These are phyloP conservation scores for Dactylis glomerata DNA, from an alignment of 176 grass and related monocot genomes.

Conservation along the genomic window DNA sequence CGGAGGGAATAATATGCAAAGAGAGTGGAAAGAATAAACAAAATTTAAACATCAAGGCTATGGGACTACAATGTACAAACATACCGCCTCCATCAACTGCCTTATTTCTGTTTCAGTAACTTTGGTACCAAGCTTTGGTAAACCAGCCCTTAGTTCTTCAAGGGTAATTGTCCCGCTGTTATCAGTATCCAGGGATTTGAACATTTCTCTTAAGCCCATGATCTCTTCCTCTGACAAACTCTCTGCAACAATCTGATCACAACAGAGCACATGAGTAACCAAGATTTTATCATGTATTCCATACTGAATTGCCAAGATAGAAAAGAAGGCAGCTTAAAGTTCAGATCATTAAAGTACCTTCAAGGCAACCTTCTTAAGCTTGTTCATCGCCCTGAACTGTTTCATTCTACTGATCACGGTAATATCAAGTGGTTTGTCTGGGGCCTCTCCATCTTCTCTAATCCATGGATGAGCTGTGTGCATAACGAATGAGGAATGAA, in stretches of 20 bases:
- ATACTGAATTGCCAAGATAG: background rate
- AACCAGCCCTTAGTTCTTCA: conserved; percentile 84
- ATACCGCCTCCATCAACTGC: conserved; percentile 89
- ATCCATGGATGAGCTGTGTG: conserved; percentile 80
- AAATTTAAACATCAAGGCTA: background rate
- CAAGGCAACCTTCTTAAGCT: conserved; percentile 94
- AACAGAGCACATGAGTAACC: background rate
- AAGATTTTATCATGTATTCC: background rate
- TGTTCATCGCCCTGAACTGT: conserved; percentile 98
- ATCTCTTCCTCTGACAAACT: conserved; percentile 96
- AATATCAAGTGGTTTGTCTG: conserved; percentile 86
- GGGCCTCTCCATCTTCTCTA: conserved; percentile 83
- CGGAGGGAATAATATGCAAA: too few relatives aligned
- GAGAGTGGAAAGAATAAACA: background rate
- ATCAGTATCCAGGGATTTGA: conserved; percentile 91
- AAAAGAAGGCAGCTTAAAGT: background rate
- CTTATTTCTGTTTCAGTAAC: conserved; percentile 80
- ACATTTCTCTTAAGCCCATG: conserved; percentile 87
- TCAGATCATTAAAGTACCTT: conserved; percentile 46
- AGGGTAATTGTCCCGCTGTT: conserved; percentile 89
- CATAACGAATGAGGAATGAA: conserved; percentile 37
- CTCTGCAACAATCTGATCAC: conserved; percentile 77
- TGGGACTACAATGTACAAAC: conserved; percentile 8
- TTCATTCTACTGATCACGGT: conserved; percentile 92
- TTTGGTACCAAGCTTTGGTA: conserved; percentile 92